Conservation (phyloP, 345 rosid genomes). For the Noccaea bulbosa region DNA sequence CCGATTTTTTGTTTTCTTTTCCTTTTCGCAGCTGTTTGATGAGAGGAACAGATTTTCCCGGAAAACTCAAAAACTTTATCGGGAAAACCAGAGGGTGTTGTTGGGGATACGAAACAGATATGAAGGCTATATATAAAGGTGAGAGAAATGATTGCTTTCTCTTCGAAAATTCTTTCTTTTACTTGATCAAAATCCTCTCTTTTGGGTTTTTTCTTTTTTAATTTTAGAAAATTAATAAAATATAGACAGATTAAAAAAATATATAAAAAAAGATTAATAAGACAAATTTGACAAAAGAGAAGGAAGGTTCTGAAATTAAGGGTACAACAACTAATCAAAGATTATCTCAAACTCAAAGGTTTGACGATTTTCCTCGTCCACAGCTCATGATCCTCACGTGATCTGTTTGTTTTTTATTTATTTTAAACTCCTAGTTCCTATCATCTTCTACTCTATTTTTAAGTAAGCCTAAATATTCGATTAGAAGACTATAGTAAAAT, state of each 20-base stretch:
- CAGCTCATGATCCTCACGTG: slow-evolving; percentile 28
- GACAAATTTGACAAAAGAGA: slow-evolving; percentile 1
- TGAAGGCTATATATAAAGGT: slow-evolving; percentile 15
- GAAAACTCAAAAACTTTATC: slow-evolving; percentile 30
- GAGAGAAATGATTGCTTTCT: slow-evolving; percentile 34
- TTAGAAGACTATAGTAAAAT: neutral
- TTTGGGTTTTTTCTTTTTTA: slow-evolving; percentile 18
- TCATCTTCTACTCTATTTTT: slow-evolving; percentile 10
- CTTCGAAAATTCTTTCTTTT: slow-evolving; percentile 36
- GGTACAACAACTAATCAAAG: slow-evolving; percentile 31
- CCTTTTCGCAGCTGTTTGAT: neutral
- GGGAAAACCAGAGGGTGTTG: neutral
- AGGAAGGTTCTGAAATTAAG: slow-evolving; percentile 33
- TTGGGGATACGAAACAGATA: slow-evolving; percentile 12
- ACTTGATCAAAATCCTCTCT: slow-evolving; percentile 38
- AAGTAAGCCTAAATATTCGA: neutral
- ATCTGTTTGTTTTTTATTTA: slow-evolving; percentile 4
- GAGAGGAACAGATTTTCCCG: neutral
- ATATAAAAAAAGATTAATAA: neutral
- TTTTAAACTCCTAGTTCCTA: neutral
- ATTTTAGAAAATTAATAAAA: slow-evolving; percentile 18
- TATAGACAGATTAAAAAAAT: neutral
- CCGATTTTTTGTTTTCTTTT: neutral
- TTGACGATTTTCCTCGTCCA: slow-evolving; percentile 45
- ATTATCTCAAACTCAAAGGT: slow-evolving; percentile 23